These are phyloP conservation scores for Nitzschia palea DNA, from an alignment of 108 stramenopile genomes.

Conservation along the genomic window DNA sequence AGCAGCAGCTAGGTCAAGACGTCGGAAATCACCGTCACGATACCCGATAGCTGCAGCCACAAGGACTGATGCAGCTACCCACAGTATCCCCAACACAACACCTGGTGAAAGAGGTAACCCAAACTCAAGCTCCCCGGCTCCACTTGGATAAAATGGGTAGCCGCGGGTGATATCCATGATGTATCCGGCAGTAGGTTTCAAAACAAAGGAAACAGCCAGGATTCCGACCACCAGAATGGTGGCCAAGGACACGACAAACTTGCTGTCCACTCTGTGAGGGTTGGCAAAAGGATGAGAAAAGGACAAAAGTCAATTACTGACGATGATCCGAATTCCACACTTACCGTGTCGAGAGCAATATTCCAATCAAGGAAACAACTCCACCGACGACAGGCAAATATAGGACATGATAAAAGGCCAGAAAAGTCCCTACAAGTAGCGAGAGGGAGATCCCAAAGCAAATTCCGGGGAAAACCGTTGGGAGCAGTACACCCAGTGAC, in stretches of 20 bases:
- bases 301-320: background rate
- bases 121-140: background rate
- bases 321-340: background rate
- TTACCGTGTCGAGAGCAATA: slow-evolving; percentile 37
- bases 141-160: slow-evolving; percentile 38
- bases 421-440: slow-evolving; percentile 36
- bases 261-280: slow-evolving; percentile 34
- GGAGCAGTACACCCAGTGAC: slow-evolving; percentile 65
- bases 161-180: slow-evolving; percentile 50
- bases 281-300: background rate
- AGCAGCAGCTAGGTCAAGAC: slow-evolving; percentile 5
- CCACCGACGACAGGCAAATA: slow-evolving; percentile 41
- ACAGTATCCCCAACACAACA: slow-evolving; percentile 39
- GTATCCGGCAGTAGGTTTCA: slow-evolving; percentile 30
- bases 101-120: background rate
- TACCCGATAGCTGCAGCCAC: slow-evolving; percentile 56
- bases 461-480: slow-evolving; percentile 54
- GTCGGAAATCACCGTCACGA: slow-evolving; percentile 48
- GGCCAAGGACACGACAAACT: slow-evolving; percentile 46
- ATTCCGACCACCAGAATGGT: slow-evolving; percentile 66
- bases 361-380: slow-evolving; percentile 31
- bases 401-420: slow-evolving; percentile 5
- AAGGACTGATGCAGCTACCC: slow-evolving; percentile 56
- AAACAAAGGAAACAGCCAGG: slow-evolving; percentile 44
- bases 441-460: slow-evolving; percentile 51